Percentiles rank a stretch among this genome's conserved stretches.
phyloP scores from a whole-genome alignment of 2,329 filamentous ascomycete genomes.

The Sphaerostilbella broomeana region DNA sequence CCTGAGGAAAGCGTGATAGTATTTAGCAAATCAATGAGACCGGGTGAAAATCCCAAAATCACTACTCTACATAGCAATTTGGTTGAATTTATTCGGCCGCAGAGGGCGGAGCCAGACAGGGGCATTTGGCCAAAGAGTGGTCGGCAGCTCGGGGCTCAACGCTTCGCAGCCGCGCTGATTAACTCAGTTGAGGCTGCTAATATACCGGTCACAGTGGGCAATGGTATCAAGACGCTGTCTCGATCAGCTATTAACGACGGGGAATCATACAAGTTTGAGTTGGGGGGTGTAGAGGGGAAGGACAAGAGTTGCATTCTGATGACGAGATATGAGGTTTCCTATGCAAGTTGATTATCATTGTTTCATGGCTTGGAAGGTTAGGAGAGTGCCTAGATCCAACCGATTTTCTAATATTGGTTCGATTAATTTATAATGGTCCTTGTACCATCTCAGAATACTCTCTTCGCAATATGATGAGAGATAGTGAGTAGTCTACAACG shows the following conservation, averaged over 20 bases:
- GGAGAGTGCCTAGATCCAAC: too few relatives aligned
- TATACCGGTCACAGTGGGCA: constrained; percentile 20
- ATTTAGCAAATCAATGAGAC: constrained; percentile 19
- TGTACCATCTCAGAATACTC: too few relatives aligned
- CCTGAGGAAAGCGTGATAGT: constrained; percentile 24
- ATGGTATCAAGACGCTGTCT: constrained; percentile 20
- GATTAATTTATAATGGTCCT: too few relatives aligned
- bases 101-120: constrained; percentile 19
- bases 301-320: constrained; percentile 18
- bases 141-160: constrained; percentile 22
- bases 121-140: constrained; percentile 34
- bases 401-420: too few relatives aligned
- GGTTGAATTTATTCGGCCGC: constrained; percentile 15
- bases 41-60: constrained; percentile 17
- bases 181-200: constrained; percentile 25
- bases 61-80: constrained; percentile 20
- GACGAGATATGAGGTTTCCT: constrained; percentile 16
- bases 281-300: constrained; percentile 13
- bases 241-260: not conserved
- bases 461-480: too few relatives aligned
- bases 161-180: constrained; percentile 24
- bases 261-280: constrained; percentile 7
- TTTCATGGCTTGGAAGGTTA: too few relatives aligned
- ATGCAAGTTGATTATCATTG: constrained; percentile 1
- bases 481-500: too few relatives aligned